These are phyloP conservation scores for Lactarius vividus DNA, from an alignment of 768 basidiomycete species.

Conservation along the genomic window DNA sequence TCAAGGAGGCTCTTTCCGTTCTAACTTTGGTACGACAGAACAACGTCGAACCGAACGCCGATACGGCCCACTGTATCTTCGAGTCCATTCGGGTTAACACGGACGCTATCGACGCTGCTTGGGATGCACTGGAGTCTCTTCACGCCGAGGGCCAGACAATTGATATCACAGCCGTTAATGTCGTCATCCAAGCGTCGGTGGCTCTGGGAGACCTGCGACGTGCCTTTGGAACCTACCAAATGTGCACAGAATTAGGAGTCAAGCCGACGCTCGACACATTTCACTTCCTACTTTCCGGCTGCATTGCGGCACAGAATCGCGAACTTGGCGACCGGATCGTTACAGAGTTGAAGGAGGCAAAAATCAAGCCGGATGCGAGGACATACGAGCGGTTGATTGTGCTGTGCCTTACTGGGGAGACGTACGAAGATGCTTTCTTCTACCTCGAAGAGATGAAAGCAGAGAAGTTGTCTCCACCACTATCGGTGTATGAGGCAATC, in stretches of 20 bases:
- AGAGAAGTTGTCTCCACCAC: conserved; percentile 51
- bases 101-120: conserved; percentile 60
- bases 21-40: conserved; percentile 58
- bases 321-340: conserved; percentile 67
- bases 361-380: conserved; percentile 51
- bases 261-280: conserved; percentile 62
- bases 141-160: conserved; percentile 49
- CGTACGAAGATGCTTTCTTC: conserved; percentile 85
- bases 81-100: conserved; percentile 45
- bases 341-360: conserved; percentile 58
- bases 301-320: conserved; percentile 55
- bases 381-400: conserved; percentile 68
- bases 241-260: conserved; percentile 52
- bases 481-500: conserved; percentile 56
- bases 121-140: conserved; percentile 61
- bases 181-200: conserved; percentile 63
- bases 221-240: conserved; percentile 73
- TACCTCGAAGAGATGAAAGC: conserved; percentile 88
- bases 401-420: conserved; percentile 66
- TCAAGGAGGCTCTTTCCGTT: conserved; percentile 61
- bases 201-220: conserved; percentile 66
- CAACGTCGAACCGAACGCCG: conserved; percentile 46
- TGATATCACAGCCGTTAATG: conserved; percentile 60
- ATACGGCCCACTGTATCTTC: conserved; percentile 55
- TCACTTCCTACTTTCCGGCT: conserved; percentile 66